Evolutionary conservation across 2,329 filamentous ascomycete genomes (phyloP), one percentile per base, ranked within the genome.

Genomic region (Monilinia polystroma): DNA sequence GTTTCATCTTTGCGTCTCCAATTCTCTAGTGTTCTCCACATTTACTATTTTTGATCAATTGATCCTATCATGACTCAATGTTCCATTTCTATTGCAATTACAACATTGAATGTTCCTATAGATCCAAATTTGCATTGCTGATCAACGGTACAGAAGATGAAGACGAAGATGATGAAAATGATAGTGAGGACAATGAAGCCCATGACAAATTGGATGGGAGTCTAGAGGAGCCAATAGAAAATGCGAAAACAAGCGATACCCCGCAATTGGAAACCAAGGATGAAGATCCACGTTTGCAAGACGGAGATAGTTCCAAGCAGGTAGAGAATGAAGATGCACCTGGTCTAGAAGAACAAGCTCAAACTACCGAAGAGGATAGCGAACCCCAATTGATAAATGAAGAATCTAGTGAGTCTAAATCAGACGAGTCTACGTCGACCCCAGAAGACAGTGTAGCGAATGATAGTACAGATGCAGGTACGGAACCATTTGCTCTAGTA

Each of bases 391-490:
- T 43, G 11, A 23, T 14, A 16, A 51, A n/a, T 38, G 58, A 16
- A 38, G 45, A 62, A 41, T 51, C 47, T 32, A 41, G 45, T 51
- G 45, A 62, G 20, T 62, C 32, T 38, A 66, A 62, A 41, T 62
- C 14, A 29, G 26, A 52, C 35, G 51, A 57, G 14, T 18, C 38
- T 20, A 57, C 18, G 29, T n/a, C 20, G 32, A 56, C n/a, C 18
- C 23, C 41, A 7, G 26, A 38, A 58, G 63, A 26, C 47, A 51
- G 26, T 58, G 29, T n/a, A 38, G 32, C 45, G 8, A 49, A 18
- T 26, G 53, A 58, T 38, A 38, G n/a, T 58, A 26, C 29, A 47
- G 63, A 64, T 47, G 20, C 63, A 64, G 63, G 63, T 64, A 64
- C 35, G 63, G 12, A 64, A 47, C 32, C 26, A 49, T 57, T 35